Percentiles rank a stretch among this genome's conserved stretches.
phyloP scores from a whole-genome alignment of 2,329 filamentous ascomycete genomes.

The Phymatotrichopsis omnivora region DNA sequence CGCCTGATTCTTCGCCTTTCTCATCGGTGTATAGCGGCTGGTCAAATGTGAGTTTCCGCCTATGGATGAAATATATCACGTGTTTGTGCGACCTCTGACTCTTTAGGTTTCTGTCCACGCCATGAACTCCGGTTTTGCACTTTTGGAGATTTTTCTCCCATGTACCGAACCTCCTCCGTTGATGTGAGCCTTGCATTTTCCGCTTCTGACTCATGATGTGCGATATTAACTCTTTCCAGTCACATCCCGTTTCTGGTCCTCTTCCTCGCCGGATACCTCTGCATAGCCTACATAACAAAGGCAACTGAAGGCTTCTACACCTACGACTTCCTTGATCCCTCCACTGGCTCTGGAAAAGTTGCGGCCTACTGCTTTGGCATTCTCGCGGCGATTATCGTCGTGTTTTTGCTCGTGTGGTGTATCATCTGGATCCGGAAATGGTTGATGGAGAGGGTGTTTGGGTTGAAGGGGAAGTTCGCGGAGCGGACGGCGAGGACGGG shows the following conservation, averaged over 20 bases:
- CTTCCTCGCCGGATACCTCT: slow-evolving; percentile 62
- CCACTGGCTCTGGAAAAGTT: slow-evolving; percentile 44
- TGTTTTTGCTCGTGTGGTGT: slow-evolving; percentile 45
- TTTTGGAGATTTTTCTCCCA: slow-evolving; percentile 64
- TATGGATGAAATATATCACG: not conserved
- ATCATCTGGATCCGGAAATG: slow-evolving; percentile 44
- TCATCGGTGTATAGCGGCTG: slow-evolving; percentile 45
- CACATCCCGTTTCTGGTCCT: slow-evolving; percentile 59
- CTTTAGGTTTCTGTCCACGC: slow-evolving; percentile 57
- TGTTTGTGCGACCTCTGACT: slow-evolving; percentile 6
- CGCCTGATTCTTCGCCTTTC: slow-evolving; percentile 41
- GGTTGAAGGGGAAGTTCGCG: slow-evolving; percentile 36
- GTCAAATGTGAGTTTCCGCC: slow-evolving; percentile 38
- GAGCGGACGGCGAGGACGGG: slow-evolving; percentile 27
- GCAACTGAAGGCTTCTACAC: slow-evolving; percentile 63
- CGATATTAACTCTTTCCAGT: no score
- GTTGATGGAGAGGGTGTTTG: slow-evolving; percentile 41
- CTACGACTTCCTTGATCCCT: slow-evolving; percentile 66
- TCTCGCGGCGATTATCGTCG: slow-evolving; percentile 42
- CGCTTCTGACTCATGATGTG: no score
- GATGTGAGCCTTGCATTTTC: slow-evolving; percentile 37
- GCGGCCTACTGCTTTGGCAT: slow-evolving; percentile 56
- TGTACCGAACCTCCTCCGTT: slow-evolving; percentile 53
- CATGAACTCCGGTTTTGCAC: slow-evolving; percentile 60
- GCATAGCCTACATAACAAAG: slow-evolving; percentile 61